Conservation (phyloP, 2,329 filamentous ascomycete genomes). For the Calonectria montana region DNA sequence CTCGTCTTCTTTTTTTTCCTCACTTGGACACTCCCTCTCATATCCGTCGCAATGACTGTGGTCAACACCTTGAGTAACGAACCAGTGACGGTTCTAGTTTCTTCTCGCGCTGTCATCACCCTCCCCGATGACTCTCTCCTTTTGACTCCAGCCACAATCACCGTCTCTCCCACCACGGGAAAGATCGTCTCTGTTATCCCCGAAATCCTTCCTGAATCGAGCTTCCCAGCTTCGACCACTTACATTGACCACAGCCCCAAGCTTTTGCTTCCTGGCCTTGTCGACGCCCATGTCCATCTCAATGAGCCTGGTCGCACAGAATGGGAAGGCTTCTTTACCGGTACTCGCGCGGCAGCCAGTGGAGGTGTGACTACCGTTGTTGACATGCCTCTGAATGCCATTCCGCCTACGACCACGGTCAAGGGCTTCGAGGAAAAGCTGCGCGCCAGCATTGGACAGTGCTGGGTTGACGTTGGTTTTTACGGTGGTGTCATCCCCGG, state of each 20-base stretch:
- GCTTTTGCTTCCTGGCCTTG: slow-evolving; percentile 88
- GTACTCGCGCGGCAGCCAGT: slow-evolving; percentile 91
- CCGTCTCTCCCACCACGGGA: slow-evolving; percentile 81
- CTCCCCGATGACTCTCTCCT: slow-evolving; percentile 70
- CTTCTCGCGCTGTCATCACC: slow-evolving; percentile 83
- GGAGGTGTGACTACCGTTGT: slow-evolving; percentile 97
- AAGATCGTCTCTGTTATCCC: slow-evolving; percentile 85
- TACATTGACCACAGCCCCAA: slow-evolving; percentile 89
- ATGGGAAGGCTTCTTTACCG: slow-evolving; percentile 98
- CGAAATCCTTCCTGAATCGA: slow-evolving; percentile 76
- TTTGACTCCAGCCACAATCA: slow-evolving; percentile 85
- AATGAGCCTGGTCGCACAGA: slow-evolving; percentile 97
- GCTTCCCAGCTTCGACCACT: slow-evolving; percentile 77
- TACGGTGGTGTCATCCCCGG: slow-evolving; percentile 96
- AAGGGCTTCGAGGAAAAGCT: slow-evolving; percentile 86
- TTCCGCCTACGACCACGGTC: slow-evolving; percentile 94
- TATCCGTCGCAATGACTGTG: slow-evolving; percentile 46
- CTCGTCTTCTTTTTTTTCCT: slow-evolving; percentile 18
- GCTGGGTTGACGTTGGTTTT: slow-evolving; percentile 99
- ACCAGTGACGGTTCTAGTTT: slow-evolving; percentile 80
- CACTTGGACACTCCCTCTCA: not conserved
- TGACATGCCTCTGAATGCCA: slow-evolving; percentile 98
- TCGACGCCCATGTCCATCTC: slow-evolving; percentile 97
- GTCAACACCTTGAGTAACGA: slow-evolving; percentile 41
- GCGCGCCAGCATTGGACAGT: slow-evolving; percentile 83